Percentiles rank a stretch among this genome's conserved stretches.
Evolutionary conservation across 2,329 filamentous ascomycete species (phyloP).

Genomic region (Fusarium foetens): DNA sequence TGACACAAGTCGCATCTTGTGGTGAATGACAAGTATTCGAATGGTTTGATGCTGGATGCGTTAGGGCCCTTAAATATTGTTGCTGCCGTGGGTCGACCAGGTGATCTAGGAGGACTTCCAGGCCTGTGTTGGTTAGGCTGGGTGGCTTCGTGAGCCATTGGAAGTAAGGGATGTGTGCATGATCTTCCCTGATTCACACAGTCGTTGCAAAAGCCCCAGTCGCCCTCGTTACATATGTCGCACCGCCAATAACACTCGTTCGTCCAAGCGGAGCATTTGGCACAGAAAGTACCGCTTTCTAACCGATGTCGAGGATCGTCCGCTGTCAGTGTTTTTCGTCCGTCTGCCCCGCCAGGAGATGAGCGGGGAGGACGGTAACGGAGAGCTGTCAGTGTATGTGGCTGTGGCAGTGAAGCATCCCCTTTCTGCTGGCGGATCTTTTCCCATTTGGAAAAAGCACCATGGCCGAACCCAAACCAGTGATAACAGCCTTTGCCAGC

Average conservation of each 20-base stretch:
- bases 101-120: constrained; percentile 53
- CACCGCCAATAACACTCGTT: constrained; percentile 94
- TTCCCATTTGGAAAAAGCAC: constrained; percentile 75
- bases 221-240: constrained; percentile 85
- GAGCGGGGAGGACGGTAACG: constrained; percentile 64
- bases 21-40: constrained; percentile 75
- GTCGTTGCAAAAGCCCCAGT: constrained; percentile 92
- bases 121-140: constrained; percentile 50
- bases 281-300: constrained; percentile 86
- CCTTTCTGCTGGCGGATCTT: constrained; percentile 54
- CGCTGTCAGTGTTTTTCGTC: constrained; percentile 67
- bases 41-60: constrained; percentile 61
- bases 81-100: constrained; percentile 59
- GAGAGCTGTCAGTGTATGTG: constrained; percentile 68
- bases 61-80: constrained; percentile 60
- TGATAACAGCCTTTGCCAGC: constrained; percentile 79
- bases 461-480: constrained; percentile 88
- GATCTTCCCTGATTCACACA: constrained; percentile 86
- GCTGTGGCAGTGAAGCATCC: constrained; percentile 55
- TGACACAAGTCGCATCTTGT: constrained; percentile 84
- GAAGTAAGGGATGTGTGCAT: constrained; percentile 84
- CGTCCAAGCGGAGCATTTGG: constrained; percentile 75
- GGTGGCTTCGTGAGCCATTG: constrained; percentile 70
- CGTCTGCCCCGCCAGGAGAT: constrained; percentile 63
- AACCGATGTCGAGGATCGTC: constrained; percentile 75